Evolutionary conservation across 345 rosid species (phyloP).

Genomic region (Ceriops zippeliana): DNA sequence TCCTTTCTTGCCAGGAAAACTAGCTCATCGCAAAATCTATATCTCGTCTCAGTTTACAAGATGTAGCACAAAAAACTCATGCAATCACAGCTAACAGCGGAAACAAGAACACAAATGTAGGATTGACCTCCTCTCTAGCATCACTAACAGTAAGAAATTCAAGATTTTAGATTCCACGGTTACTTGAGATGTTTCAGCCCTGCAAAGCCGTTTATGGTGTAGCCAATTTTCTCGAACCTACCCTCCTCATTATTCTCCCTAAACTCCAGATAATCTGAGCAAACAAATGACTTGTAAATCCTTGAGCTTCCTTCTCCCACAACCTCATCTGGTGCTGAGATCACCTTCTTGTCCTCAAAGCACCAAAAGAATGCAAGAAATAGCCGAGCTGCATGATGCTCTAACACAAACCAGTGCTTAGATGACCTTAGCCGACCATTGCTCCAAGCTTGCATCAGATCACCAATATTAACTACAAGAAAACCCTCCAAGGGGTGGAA

Average conservation of each 20-base stretch:
- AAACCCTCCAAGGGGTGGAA: constrained; percentile 43
- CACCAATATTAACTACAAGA: constrained; percentile 71
- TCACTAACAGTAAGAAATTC: background rate
- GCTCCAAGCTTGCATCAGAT: constrained; percentile 84
- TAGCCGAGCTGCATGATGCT: constrained; percentile 36
- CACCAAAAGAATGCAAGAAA: constrained; percentile 72
- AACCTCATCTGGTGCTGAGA: constrained; percentile 54
- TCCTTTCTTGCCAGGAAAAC: background rate
- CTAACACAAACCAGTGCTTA: constrained; percentile 64
- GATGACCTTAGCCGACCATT: constrained; percentile 64
- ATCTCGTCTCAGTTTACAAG: background rate
- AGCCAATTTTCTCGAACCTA: constrained; percentile 59
- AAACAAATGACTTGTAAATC: constrained; percentile 47
- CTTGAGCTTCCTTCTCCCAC: constrained; percentile 45
- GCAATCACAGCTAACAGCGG: background rate
- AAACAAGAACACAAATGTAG: background rate
- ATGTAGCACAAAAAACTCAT: background rate
- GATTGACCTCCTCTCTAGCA: no score
- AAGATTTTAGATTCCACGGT: background rate
- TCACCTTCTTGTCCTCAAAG: constrained; percentile 61
- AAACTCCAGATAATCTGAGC: constrained; percentile 56
- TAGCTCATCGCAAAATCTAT: background rate
- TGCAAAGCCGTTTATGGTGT: constrained; percentile 64
- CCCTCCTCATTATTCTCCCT: constrained; percentile 61
- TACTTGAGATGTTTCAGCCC: constrained; percentile 27